phyloP scores from a whole-genome alignment of 139 green algal genomes.

The Zygnema circumcarinatum region DNA sequence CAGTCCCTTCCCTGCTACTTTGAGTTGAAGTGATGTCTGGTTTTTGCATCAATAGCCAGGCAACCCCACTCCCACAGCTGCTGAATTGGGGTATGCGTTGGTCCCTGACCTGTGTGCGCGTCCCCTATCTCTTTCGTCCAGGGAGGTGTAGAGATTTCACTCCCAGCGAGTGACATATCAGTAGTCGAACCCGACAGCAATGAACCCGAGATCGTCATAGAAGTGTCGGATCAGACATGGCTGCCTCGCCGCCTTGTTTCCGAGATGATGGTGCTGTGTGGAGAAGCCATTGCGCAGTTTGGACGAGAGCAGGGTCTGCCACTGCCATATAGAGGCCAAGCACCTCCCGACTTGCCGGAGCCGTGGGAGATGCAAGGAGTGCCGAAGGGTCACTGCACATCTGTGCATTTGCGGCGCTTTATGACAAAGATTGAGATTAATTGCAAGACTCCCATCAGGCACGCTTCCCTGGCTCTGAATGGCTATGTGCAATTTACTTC shows the following conservation, averaged over 20 bases:
- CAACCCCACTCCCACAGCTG: too few relatives aligned
- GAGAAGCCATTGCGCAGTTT: slow-evolving; percentile 68
- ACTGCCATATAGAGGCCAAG: slow-evolving; percentile 78
- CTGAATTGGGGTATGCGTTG: too few relatives aligned
- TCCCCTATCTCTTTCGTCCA: neutral
- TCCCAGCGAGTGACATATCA: slow-evolving; percentile 70
- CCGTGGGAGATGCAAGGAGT: slow-evolving; percentile 63
- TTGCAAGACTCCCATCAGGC: slow-evolving; percentile 48
- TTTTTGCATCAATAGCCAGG: too few relatives aligned
- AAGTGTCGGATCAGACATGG: slow-evolving; percentile 2
- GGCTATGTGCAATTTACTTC: slow-evolving; percentile 68
- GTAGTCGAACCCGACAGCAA: slow-evolving; percentile 29
- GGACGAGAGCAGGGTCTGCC: slow-evolving; percentile 67
- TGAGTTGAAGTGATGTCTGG: too few relatives aligned
- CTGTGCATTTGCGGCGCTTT: slow-evolving; percentile 67
- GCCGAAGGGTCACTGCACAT: slow-evolving; percentile 72
- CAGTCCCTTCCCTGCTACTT: too few relatives aligned
- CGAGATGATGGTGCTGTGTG: slow-evolving; percentile 91
- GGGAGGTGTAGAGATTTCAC: slow-evolving; percentile 71
- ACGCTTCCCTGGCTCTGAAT: slow-evolving; percentile 59
- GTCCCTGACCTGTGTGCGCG: too few relatives aligned
- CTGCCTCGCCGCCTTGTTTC: slow-evolving; percentile 45
- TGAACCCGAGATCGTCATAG: slow-evolving; percentile 15
- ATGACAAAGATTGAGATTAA: slow-evolving; percentile 74
- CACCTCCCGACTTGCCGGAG: slow-evolving; percentile 60